Base-by-base conservation (phyloP, 108 stramenopile species). In the Skeletonema menzelii region DNA sequence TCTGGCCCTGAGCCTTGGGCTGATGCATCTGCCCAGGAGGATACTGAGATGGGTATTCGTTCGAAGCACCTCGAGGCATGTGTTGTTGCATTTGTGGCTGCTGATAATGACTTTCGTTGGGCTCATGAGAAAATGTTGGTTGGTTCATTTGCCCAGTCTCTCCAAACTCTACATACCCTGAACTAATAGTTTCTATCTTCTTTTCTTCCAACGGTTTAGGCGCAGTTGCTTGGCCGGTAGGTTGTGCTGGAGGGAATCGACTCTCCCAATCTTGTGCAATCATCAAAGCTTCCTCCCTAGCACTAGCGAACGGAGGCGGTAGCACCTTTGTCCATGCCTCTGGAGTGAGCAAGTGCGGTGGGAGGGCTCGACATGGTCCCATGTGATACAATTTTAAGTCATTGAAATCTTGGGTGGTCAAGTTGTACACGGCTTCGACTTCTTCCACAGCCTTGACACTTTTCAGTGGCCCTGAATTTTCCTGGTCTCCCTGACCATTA, bases 311-410 rank as follows among this genome's bases (percentile, higher is more conserved):
- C 58, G 90, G 90, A 38, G 89, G 89, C 12, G 93, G 93, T 35
- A 94, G 72, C 17, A 94, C 87, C 70, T 91, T 94, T 27, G 67
- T 86, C 93, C 93, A 94, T 8, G 93, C 86, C 66, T 82, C 67
- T 20, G 93, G 93, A 69, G 86, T 85, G 37, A 94, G 75, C 55
- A 94, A 84, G 58, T 89, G 89, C 44, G 85, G 90, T 15, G 93
- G 91, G 32, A 94, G 74, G 27, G 93, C 93, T 14, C 91, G 80
- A 69, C 93, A 94, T 5, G 93, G 93, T 20, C 93, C 93, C 69
- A 94, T 65, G 73, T 91, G 94, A 82, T 91, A 91, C 22, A 95
- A 67, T 70, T 92, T 90, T 56, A 95, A 74, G 62, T 94, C 90
- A 72, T 91, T 90, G 57, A 95, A 95, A 82, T 95, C 94, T 65